Evolutionary conservation across 2,329 filamentous ascomycete species (phyloP).

Genomic region (Hypoxylon sp.): DNA sequence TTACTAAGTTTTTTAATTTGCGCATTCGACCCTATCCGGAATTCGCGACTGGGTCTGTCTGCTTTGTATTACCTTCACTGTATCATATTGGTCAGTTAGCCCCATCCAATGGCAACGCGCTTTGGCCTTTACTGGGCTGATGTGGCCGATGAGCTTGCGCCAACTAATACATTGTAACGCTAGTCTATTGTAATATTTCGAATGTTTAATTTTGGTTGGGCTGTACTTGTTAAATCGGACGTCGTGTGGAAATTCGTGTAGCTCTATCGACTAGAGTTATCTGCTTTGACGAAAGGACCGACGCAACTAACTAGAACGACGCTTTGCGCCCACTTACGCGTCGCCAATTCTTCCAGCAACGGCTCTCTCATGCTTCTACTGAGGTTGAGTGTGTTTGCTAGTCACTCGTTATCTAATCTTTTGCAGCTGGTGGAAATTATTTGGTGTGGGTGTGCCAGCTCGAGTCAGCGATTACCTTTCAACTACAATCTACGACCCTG

Average conservation of each 20-base stretch:
- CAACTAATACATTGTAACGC: slow-evolving; percentile 47
- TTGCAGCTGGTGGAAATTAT: slow-evolving; percentile 23
- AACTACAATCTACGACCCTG: slow-evolving; percentile 6
- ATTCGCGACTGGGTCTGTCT: slow-evolving; percentile 51
- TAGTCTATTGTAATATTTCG: slow-evolving; percentile 53
- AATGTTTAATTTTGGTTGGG: slow-evolving; percentile 53
- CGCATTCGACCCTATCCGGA: slow-evolving; percentile 48
- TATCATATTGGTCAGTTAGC: slow-evolving; percentile 62
- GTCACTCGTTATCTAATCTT: slow-evolving; percentile 44
- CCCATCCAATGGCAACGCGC: slow-evolving; percentile 50
- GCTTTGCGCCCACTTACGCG: slow-evolving; percentile 21
- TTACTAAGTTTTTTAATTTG: slow-evolving; percentile 38
- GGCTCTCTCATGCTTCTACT: slow-evolving; percentile 41
- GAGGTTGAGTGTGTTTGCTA: slow-evolving; percentile 38
- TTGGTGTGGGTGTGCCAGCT: slow-evolving; percentile 16
- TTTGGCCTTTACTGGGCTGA: slow-evolving; percentile 27
- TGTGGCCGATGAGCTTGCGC: slow-evolving; percentile 36
- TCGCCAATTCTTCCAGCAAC: slow-evolving; percentile 36
- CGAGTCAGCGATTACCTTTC: slow-evolving; percentile 17
- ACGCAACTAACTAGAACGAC: slow-evolving; percentile 28
- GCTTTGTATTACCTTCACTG: slow-evolving; percentile 53
- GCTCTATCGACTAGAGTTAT: slow-evolving; percentile 44
- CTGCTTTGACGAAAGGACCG: slow-evolving; percentile 27
- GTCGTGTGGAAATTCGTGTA: slow-evolving; percentile 30
- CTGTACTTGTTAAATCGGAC: slow-evolving; percentile 39